Evolutionary conservation across 2,329 filamentous ascomycete genomes (phyloP), one percentile per base, ranked within the genome.

Genomic region (Aspergillus fumigatus): DNA sequence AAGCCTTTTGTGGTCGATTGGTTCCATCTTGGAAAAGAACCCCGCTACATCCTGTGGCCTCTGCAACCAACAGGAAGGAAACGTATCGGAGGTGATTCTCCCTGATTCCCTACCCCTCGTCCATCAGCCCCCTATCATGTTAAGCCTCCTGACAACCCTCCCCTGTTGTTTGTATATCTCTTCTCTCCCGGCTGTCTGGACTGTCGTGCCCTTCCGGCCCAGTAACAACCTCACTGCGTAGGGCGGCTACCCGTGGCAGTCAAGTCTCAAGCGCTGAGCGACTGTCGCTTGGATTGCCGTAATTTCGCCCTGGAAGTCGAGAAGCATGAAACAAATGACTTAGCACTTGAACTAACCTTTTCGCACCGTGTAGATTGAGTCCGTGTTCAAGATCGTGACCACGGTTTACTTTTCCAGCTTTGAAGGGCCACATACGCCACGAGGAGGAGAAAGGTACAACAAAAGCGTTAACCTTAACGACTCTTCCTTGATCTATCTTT

Each of bases 161-260:
- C 19, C 25, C 27, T 35, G 25, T 38, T 40, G 7, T 21, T n/a
- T 35, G 27, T 41, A 38, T 47, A 47, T 23, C 11, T 47, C 21
- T 23, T 47, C 8, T 9, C 10, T 9, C 21, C 8, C 4, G 3
- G 23, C 43, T 47, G 43, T 47, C 43, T 47, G 43, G 43, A 47
- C 23, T 23, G 11, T n/a, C 21, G 26, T 23, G 25, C n/a, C 38
- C 47, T 52, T 50, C 32, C 51, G 57, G 3, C 55, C 53, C 57
- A 59, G 59, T 63, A 62, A 64, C 57, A 56, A 55, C 53, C 56
- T 59, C 57, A 59, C 60, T 59, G 59, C 60, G 61, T 63, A 63
- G 60, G 61, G 60, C 57, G 48, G 43, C 54, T 51, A 53, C 29
- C 59, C 50, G 54, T 32, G 48, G 48, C 50, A 53, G 40, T 56